Percentiles rank a stretch among this genome's conserved stretches.
These are phyloP conservation scores for Trypanosomatidae sp. DNA, from an alignment of 208 protist genomes.

Conservation along the genomic window DNA sequence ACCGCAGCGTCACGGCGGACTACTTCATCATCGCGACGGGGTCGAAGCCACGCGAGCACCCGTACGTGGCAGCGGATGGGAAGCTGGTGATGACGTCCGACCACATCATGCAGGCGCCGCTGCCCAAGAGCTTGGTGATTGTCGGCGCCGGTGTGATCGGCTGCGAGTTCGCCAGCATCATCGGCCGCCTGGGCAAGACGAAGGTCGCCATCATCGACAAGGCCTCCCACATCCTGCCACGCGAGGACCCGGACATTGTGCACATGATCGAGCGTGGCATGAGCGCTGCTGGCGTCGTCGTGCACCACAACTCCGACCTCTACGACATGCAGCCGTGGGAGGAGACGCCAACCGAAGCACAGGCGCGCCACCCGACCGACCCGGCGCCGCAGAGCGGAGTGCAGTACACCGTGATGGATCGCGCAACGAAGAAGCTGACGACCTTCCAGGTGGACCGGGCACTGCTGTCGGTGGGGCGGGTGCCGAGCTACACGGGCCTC, in stretches of 20 bases:
- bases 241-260: slow-evolving; percentile 73
- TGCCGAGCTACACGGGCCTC: too few species aligned
- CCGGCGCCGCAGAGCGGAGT: slow-evolving; percentile 34
- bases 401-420: slow-evolving; percentile 78
- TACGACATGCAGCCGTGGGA: slow-evolving; percentile 76
- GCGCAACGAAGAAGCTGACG: slow-evolving; percentile 48
- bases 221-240: slow-evolving; percentile 55
- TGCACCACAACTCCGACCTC: slow-evolving; percentile 77
- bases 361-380: slow-evolving; percentile 20
- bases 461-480: too few species aligned
- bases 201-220: slow-evolving; percentile 79
- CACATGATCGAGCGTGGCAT: slow-evolving; percentile 42
- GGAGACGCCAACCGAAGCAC: too few species aligned
- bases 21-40: slow-evolving; percentile 86
- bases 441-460: slow-evolving; percentile 76
- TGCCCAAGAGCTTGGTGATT: slow-evolving; percentile 73
- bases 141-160: slow-evolving; percentile 73
- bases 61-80: slow-evolving; percentile 50
- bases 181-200: slow-evolving; percentile 62
- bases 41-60: slow-evolving; percentile 53
- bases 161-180: slow-evolving; percentile 83
- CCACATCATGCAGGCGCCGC: slow-evolving; percentile 64
- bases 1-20: slow-evolving; percentile 64
- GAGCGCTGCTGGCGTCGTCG: slow-evolving; percentile 40
- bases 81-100: slow-evolving; percentile 67